phyloP scores from a whole-genome alignment of 805 yeast species.

The Cyberlindnera euphorbiiphila region DNA sequence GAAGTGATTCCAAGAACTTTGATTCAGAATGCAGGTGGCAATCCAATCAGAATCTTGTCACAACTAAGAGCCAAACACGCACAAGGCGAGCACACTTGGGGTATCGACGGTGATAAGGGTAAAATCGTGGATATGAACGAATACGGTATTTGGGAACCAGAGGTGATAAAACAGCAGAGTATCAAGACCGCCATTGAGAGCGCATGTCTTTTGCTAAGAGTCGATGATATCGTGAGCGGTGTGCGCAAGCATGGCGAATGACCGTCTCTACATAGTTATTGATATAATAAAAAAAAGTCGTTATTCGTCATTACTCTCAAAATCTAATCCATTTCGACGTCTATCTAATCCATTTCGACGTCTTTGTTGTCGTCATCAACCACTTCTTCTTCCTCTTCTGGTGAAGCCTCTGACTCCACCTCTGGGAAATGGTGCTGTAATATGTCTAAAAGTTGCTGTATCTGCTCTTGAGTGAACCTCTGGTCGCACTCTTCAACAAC shows the following conservation, averaged over 20 bases:
- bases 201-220: constrained; percentile 91
- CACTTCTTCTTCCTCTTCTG: constrained; percentile 12
- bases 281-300: not conserved
- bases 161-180: constrained; percentile 93
- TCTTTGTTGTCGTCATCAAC: constrained; percentile 14
- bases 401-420: constrained; percentile 10
- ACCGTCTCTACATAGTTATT: not conserved
- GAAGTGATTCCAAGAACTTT: constrained; percentile 98
- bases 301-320: not conserved
- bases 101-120: constrained; percentile 94
- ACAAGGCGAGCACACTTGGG: constrained; percentile 77
- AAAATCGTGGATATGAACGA: constrained; percentile 92
- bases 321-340: not conserved
- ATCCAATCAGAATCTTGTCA: constrained; percentile 84
- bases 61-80: constrained; percentile 96
- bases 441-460: constrained; percentile 54
- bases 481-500: constrained; percentile 91
- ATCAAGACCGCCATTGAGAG: constrained; percentile 97
- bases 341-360: constrained; percentile 10
- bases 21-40: constrained; percentile 97
- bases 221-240: constrained; percentile 97
- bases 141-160: constrained; percentile 99
- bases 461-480: constrained; percentile 66
- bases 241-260: constrained; percentile 54
- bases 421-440: constrained; percentile 51